Evolutionary conservation across 1,284 basidiomycete species (phyloP).

Genomic region (Cutaneotrichosporon spelunceum): DNA sequence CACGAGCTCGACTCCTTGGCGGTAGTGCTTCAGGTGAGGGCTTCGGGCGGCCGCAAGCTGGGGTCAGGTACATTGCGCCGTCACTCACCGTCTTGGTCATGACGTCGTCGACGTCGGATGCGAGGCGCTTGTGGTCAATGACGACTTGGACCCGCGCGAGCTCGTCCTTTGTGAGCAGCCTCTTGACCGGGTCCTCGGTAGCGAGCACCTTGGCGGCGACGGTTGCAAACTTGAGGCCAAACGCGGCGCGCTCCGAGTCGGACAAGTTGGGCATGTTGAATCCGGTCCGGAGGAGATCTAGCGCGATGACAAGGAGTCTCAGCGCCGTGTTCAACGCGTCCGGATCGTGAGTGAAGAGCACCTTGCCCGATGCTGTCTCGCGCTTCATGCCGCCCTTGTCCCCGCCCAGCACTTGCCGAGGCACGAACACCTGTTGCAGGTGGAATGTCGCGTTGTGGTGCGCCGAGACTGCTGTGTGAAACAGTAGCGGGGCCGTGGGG

Average conservation of each 20-base stretch:
- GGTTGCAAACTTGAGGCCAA: conserved; percentile 34
- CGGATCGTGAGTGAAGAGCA: conserved; percentile 27
- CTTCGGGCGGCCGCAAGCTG: conserved; percentile 29
- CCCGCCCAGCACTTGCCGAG: conserved; percentile 14
- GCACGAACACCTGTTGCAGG: conserved; percentile 43
- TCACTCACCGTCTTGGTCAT: conserved; percentile 26
- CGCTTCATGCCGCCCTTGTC: conserved; percentile 11
- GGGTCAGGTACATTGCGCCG: not conserved
- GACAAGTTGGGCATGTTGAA: conserved; percentile 26
- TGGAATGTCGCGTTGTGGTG: conserved; percentile 32
- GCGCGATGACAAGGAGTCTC: conserved; percentile 32
- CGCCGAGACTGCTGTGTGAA: conserved; percentile 36
- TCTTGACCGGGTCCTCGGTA: conserved; percentile 15
- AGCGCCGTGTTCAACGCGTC: conserved; percentile 30
- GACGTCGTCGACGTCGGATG: conserved; percentile 29
- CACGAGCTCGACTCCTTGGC: conserved; percentile 31
- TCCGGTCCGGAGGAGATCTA: conserved; percentile 35
- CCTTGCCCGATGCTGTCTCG: not conserved
- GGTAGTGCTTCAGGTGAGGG: conserved; percentile 23
- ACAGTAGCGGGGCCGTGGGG: conserved; percentile 28
- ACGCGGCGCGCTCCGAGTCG: conserved; percentile 37
- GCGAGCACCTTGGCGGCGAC: conserved; percentile 36
- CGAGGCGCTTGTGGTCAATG: conserved; percentile 22
- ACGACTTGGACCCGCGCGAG: not conserved
- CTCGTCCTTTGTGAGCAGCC: conserved; percentile 3